Conservation (phyloP, 371 early-diverging fungal genomes). For the Mortierella sp. region DNA sequence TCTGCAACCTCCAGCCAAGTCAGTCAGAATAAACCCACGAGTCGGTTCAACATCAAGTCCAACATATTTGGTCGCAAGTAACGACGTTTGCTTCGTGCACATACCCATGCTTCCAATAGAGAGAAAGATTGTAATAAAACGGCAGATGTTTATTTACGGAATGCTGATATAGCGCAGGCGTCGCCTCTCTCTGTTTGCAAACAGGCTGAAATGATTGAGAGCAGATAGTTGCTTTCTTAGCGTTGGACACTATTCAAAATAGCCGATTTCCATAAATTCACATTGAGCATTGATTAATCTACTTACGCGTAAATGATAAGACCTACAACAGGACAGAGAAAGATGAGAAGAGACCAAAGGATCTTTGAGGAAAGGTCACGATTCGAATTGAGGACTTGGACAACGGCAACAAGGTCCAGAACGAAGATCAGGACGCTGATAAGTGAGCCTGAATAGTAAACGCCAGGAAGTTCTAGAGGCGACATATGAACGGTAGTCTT, state of each 20-base stretch:
- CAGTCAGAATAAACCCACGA: constrained; percentile 16
- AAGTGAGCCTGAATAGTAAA: constrained; percentile 42
- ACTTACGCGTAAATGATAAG: constrained; percentile 73
- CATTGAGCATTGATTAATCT: too few species aligned
- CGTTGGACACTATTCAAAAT: too few species aligned
- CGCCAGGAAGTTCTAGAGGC: constrained; percentile 24
- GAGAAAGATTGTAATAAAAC: not conserved
- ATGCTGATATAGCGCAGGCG: constrained; percentile 23
- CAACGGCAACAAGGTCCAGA: constrained; percentile 65
- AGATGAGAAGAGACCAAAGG: constrained; percentile 70
- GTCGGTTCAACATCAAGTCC: constrained; percentile 49
- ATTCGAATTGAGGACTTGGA: constrained; percentile 69
- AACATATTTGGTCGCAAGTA: constrained; percentile 45
- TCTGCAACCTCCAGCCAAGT: constrained; percentile 11
- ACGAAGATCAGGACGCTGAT: constrained; percentile 66
- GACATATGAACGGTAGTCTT: not conserved
- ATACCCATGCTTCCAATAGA: not conserved
- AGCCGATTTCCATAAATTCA: too few species aligned
- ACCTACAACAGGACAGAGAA: constrained; percentile 71
- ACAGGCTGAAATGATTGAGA: constrained; percentile 7
- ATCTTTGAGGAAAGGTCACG: constrained; percentile 64
- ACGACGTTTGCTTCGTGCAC: not conserved
- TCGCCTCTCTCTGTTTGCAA: constrained; percentile 20
- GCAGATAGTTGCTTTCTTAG: not conserved
- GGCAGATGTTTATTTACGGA: not conserved